A percentile compares a stretch with the other conserved stretches of the same genome.
Conservation (phyloP, 208 protist species). For the Acanthamoeba sp. region DNA sequence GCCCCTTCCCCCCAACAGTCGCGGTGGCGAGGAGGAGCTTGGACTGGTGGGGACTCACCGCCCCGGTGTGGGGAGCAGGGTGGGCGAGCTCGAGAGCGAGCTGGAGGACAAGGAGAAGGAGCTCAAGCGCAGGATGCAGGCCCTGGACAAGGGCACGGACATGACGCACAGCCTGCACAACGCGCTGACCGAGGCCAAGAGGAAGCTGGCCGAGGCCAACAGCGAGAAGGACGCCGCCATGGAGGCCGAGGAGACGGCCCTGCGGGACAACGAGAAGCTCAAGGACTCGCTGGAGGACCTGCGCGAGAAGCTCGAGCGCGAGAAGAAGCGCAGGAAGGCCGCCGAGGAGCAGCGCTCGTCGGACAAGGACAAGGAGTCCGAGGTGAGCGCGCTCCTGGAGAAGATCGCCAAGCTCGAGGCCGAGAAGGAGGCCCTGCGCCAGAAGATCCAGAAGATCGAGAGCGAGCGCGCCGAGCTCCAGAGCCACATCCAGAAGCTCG, state of each 20-base stretch:
- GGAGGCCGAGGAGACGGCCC: background rate
- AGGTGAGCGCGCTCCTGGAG: background rate
- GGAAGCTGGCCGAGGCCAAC: conserved; percentile 11
- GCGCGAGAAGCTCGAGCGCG: background rate
- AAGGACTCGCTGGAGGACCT: background rate
- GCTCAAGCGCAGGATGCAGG: conserved; percentile 10
- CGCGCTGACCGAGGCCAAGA: background rate
- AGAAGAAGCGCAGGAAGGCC: background rate
- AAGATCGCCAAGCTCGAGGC: conserved; percentile 30
- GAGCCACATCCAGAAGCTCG: background rate
- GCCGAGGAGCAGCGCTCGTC: background rate
- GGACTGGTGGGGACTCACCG: background rate
- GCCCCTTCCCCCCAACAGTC: too few species aligned
- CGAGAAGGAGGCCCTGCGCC: background rate
- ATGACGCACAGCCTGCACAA: background rate
- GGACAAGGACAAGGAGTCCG: background rate
- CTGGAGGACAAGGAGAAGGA: conserved; percentile 31
- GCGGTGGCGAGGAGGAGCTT: too few species aligned
- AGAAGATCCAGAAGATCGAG: conserved; percentile 17
- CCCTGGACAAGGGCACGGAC: conserved; percentile 33
- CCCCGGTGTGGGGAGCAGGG: background rate
- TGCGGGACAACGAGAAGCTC: conserved; percentile 10
- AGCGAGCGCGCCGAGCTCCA: background rate
- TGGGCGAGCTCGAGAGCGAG: background rate
- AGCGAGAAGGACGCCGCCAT: background rate